phyloP scores from a whole-genome alignment of 2,329 filamentous ascomycete species.

The Tolypocladium tropicale region DNA sequence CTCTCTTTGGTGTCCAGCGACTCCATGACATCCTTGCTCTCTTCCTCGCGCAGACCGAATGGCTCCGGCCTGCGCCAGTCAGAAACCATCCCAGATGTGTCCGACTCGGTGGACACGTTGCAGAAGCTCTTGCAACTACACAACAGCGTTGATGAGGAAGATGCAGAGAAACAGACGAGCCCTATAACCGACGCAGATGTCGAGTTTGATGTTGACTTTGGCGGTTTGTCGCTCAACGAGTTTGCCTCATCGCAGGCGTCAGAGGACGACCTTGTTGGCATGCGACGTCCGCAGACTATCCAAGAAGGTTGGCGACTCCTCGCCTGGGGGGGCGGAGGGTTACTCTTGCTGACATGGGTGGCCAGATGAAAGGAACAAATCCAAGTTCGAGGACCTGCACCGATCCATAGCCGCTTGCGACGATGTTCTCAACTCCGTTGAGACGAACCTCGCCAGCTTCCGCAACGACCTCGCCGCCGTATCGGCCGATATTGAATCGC shows the following conservation, averaged over 20 bases:
- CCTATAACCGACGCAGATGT: constrained; percentile 41
- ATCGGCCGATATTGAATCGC: constrained; percentile 86
- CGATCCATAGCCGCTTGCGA: constrained; percentile 84
- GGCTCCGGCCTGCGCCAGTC: constrained; percentile 58
- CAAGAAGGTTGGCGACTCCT: constrained; percentile 56
- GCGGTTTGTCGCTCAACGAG: constrained; percentile 63
- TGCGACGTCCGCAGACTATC: constrained; percentile 48
- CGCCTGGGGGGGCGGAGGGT: no score
- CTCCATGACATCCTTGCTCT: constrained; percentile 65
- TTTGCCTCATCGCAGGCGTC: constrained; percentile 38
- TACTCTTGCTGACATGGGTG: not conserved
- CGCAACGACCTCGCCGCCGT: constrained; percentile 87
- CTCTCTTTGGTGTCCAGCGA: constrained; percentile 68
- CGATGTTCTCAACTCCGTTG: constrained; percentile 84
- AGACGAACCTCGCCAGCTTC: constrained; percentile 85
- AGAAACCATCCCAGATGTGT: constrained; percentile 32
- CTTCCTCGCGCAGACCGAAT: constrained; percentile 54
- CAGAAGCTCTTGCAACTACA: constrained; percentile 31
- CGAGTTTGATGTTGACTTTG: constrained; percentile 66
- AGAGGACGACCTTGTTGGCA: constrained; percentile 6
- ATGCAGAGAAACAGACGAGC: constrained; percentile 6
- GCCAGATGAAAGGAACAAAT: constrained; percentile 68
- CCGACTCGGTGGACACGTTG: constrained; percentile 64
- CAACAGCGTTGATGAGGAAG: constrained; percentile 7
- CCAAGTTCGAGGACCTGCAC: constrained; percentile 84